Conservation (phyloP, 78 protist species). For the Polysphondylium violaceum region DNA sequence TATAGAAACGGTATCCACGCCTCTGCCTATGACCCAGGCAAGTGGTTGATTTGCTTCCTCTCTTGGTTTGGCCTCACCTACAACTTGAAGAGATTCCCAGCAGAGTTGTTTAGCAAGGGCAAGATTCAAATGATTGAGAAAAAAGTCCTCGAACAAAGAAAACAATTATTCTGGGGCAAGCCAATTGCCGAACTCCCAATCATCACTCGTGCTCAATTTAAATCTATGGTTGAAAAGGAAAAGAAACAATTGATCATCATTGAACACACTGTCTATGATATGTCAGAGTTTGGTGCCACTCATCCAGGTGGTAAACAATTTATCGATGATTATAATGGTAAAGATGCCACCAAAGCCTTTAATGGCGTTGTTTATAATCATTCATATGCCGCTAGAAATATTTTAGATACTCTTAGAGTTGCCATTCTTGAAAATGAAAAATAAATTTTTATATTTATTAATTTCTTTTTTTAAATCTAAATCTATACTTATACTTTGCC, state of each 20-base stretch:
- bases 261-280: slow-evolving; percentile 55
- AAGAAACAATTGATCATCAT: slow-evolving; percentile 33
- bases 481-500: no score
- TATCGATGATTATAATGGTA: slow-evolving; percentile 66
- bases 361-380: slow-evolving; percentile 77
- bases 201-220: slow-evolving; percentile 5
- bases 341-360: slow-evolving; percentile 79
- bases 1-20: slow-evolving; percentile 89
- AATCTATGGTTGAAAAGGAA: slow-evolving; percentile 7
- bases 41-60: slow-evolving; percentile 85
- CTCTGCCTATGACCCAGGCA: slow-evolving; percentile 91
- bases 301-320: slow-evolving; percentile 81
- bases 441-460: no score
- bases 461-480: no score
- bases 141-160: slow-evolving; percentile 4
- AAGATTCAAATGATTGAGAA: slow-evolving; percentile 79
- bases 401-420: slow-evolving; percentile 57
- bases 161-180: slow-evolving; percentile 51
- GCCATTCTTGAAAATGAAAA: slow-evolving; percentile 4
- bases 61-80: slow-evolving; percentile 78
- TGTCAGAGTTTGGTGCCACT: slow-evolving; percentile 15
- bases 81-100: slow-evolving; percentile 64
- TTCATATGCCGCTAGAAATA: slow-evolving; percentile 77
- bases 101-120: slow-evolving; percentile 73
- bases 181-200: slow-evolving; percentile 23